Base-by-base conservation (phyloP, 805 yeast species). In the Yamadazyma olivae region DNA sequence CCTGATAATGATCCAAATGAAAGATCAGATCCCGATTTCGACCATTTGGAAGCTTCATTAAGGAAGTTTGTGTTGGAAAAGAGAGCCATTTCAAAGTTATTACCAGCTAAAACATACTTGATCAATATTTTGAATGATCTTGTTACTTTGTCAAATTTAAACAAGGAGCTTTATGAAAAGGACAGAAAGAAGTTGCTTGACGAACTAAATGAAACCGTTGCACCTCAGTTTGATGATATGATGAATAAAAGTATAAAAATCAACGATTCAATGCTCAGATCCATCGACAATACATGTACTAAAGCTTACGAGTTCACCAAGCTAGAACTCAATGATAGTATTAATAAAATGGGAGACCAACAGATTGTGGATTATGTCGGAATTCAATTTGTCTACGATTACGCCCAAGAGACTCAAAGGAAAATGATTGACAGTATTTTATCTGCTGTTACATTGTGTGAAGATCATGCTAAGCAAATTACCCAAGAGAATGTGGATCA, bases 61-160 rank as follows among this genome's bases (percentile, higher is more conserved):
- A 74, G 97, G 35, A 80, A 81, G 45, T 93, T 93, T 57, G 81
- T 93, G 4, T 69, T 93, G 16, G 95, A 91, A 46, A 93, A 90
- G 50, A 75, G 99, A 50, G 79, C 96, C 0, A 58, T 84, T 8
- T 89, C 98, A 0, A 93, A 93, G 55, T 67, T 93, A 10, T 74
- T 87, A 23, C 99, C 99, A 0, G 98, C 96, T 0, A 88, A 89
- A 53, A 90, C 82, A n/a, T 93, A 84, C 49, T 61, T 91, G 19
- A 42, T 70, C 14, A 91, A 89, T 49, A 53, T 90, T 9, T 71
- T 85, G 27, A 57, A 57, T 16, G 99, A 93, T 51, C 51, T 91
- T 27, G 64, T 65, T 33, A 59, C 64, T 1, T 65, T 93, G 15
- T 72, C 95, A 0, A 60, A 68, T 7, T 60, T 75, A n/a, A 93